Conservation (phyloP, 1,284 basidiomycete species). For the Pseudozyma tsukubaensis region DNA sequence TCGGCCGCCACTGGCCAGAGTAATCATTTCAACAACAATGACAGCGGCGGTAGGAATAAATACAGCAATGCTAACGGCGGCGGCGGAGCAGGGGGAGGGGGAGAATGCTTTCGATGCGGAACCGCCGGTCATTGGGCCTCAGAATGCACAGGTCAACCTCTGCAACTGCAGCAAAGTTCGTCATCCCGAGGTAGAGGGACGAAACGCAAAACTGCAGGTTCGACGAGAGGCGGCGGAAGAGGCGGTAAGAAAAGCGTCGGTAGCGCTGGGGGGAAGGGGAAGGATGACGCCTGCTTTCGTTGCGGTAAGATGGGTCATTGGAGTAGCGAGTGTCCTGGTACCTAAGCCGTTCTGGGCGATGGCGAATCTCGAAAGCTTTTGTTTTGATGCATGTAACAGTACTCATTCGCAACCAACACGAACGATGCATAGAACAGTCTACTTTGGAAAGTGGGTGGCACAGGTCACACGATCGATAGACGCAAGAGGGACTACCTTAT, state of each 20-base stretch:
- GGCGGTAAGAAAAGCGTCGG: slow-evolving; percentile 3
- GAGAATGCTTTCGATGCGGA: slow-evolving; percentile 49
- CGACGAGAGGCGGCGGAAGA: slow-evolving; percentile 4
- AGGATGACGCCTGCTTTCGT: slow-evolving; percentile 37
- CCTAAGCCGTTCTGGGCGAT: not conserved
- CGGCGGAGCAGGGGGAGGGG: slow-evolving; percentile 13
- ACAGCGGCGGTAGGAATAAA: not conserved
- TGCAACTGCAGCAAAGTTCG: not conserved
- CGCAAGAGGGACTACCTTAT: no score
- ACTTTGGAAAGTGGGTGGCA: no score
- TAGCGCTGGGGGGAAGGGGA: slow-evolving; percentile 9
- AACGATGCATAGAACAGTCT: no score
- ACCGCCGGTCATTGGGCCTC: slow-evolving; percentile 43
- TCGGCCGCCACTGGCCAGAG: not conserved
- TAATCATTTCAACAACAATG: not conserved
- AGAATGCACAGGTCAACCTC: slow-evolving; percentile 16
- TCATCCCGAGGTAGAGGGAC: slow-evolving; percentile 1
- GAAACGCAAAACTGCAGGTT: not conserved
- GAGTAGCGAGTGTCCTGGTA: slow-evolving; percentile 59
- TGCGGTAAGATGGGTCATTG: slow-evolving; percentile 61
- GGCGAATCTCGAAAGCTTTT: not conserved
- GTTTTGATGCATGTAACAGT: not conserved
- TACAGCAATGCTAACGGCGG: slow-evolving; percentile 3
- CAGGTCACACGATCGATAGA: no score
- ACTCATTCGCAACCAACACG: not conserved